Evolutionary conservation across 257 asterid genomes (phyloP), one percentile per base, ranked within the genome.

Genomic region (Jasminum sambac): DNA sequence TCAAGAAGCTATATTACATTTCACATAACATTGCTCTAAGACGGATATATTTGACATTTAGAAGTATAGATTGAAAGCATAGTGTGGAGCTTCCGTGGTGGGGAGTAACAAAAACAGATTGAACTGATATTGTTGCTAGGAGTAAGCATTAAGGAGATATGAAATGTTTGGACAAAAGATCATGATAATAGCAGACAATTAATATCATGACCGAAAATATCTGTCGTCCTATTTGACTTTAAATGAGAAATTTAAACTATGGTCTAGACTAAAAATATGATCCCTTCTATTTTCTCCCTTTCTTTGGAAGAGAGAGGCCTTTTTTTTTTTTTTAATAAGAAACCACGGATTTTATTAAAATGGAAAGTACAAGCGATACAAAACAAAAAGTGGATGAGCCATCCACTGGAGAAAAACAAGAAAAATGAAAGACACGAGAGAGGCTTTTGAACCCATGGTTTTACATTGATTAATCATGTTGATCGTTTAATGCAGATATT

Each of bases 401-500:
- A n/a, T n/a, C n/a, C n/a, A n/a, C n/a, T n/a, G n/a, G n/a, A n/a
- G n/a, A n/a, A n/a, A n/a, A n/a, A n/a, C n/a, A n/a, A n/a, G n/a
- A n/a, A n/a, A n/a, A n/a, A n/a, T n/a, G n/a, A n/a, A n/a, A n/a
- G n/a, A 6, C 8, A 30, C 38, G 58, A 50, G 60, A 52, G 9
- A 55, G 8, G 16, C 16, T 55, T 55, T 23, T 5, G 0, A 40
- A 21, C 55, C 68, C 59, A 40, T 42, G 26, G 26, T 17, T 66
- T 26, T 52, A 43, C 24, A 50, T 23, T n/a, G 70, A 67, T 69
- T 25, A 67, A 64, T 64, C 66, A 60, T 37, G 66, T 74, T 64
- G 52, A 13, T 72, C 67, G 75, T 67, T 72, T 69, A 67, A 39
- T 80, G 95, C 95, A 91, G 97, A 91, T 87, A 89, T 91, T 79